Base-by-base conservation (phyloP, 306 rosid genomes). In the Boehmeria nivea region DNA sequence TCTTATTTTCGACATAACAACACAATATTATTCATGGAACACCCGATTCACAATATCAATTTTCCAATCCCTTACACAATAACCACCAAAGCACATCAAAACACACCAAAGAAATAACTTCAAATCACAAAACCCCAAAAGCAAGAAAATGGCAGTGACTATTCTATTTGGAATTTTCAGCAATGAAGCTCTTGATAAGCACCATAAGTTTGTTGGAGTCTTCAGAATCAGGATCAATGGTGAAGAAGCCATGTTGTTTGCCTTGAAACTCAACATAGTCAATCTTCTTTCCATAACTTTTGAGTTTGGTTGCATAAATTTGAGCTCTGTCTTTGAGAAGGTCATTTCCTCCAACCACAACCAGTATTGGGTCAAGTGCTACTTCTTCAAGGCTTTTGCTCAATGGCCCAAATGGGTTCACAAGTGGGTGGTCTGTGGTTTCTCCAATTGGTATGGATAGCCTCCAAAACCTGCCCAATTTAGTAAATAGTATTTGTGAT, bases 211-310 rank as follows among this genome's bases (percentile, higher is more conserved):
- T 28, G 2, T 72, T 71, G 16, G 89, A 55, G 21, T 76, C 74
- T 37, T 81, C 70, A 2, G 90, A 77, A 21, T 77, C 39, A 8
- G 97, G 97, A 71, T 79, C 36, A 46, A 86, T 34, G 33, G 95
- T 79, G 75, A 89, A 83, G 79, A 89, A 89, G 0, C 94, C 97
- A 54, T 89, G 97, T 37, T 83, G 95, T 37, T 73, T 48, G 49
- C 94, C 95, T 67, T 81, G 83, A 73, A 86, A 89, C 60, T 81
- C 88, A 6, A 65, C 81, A 50, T 79, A 81, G 58, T 76, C 82
- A 8, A 86, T 37, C 52, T 75, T 58, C 44, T 86, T 83, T 19
- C 95, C 90, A 85, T 78, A 78, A 14, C 43, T 18, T 62, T 75
- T 69, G 31, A 89, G 84, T 62, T 63, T 81, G n/a, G 2, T 71